Percentiles rank a stretch among this genome's conserved stretches.
Conservation (phyloP, 1,139 yeast genomes). For the Pneumocystis murina region DNA sequence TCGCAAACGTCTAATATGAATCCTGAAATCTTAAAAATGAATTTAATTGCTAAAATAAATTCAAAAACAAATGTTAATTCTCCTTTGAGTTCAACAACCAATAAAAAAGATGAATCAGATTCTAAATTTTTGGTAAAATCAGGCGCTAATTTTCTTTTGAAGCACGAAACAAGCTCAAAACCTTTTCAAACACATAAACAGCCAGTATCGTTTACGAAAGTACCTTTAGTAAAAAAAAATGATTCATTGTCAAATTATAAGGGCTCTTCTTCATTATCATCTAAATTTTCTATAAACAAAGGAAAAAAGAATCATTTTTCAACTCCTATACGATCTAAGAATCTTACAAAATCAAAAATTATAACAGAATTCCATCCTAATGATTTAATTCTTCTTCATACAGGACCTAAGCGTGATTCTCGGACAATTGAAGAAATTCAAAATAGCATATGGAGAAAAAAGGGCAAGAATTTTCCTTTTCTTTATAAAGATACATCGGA, state of each 20-base stretch:
- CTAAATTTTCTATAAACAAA: neutral
- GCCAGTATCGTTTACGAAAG: neutral
- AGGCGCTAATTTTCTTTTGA: neutral
- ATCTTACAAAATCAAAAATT: neutral
- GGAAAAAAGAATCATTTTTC: neutral
- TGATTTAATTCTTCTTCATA: neutral
- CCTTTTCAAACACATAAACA: neutral
- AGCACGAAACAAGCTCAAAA: neutral
- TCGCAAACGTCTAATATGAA: neutral
- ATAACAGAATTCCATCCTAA: neutral
- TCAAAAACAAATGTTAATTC: neutral
- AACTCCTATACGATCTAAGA: neutral
- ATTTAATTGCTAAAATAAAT: neutral
- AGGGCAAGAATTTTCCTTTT: neutral
- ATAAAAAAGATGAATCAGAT: neutral
- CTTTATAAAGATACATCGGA: neutral
- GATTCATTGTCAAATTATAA: neutral
- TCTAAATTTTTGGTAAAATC: neutral
- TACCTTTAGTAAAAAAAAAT: neutral
- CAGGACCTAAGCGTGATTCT: slow-evolving; percentile 1
- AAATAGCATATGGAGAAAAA: neutral
- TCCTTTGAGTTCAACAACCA: neutral
- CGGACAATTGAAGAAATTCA: neutral
- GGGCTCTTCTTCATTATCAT: neutral
- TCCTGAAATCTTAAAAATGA: neutral